Percentiles rank a stretch among this genome's conserved stretches.
These are phyloP conservation scores for Apiospora sp. DNA, from an alignment of 2,329 filamentous ascomycete genomes.

Conservation along the genomic window DNA sequence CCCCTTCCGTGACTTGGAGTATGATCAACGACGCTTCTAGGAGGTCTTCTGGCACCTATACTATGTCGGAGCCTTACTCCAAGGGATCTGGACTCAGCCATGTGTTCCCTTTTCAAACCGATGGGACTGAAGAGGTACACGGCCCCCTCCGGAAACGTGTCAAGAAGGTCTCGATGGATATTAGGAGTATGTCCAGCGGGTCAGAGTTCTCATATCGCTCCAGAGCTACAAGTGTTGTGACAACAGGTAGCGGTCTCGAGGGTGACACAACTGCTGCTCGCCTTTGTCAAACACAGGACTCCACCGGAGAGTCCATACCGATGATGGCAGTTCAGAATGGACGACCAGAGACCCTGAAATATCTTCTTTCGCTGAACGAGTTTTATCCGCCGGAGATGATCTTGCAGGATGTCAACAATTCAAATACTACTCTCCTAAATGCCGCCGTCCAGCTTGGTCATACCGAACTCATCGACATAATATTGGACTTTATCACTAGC, in stretches of 20 bases:
- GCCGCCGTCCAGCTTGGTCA: conserved; percentile 89
- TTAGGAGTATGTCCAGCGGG: conserved; percentile 84
- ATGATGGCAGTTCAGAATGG: conserved; percentile 86
- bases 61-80: conserved; percentile 60
- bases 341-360: conserved; percentile 76
- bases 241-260: conserved; percentile 76
- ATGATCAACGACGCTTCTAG: conserved; percentile 55
- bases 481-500: conserved; percentile 75
- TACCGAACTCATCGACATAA: conserved; percentile 74
- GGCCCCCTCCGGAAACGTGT: conserved; percentile 57
- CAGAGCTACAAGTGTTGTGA: conserved; percentile 78
- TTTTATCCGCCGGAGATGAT: conserved; percentile 78
- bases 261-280: conserved; percentile 87
- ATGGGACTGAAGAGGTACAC: conserved; percentile 50
- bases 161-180: conserved; percentile 90
- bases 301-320: conserved; percentile 80
- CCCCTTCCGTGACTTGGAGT: conserved; percentile 57
- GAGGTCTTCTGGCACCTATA: conserved; percentile 51
- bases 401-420: conserved; percentile 85
- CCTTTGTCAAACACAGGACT: conserved; percentile 74
- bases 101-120: conserved; percentile 88
- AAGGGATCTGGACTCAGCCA: conserved; percentile 73
- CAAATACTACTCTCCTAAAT: conserved; percentile 87
- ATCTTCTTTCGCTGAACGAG: conserved; percentile 78
- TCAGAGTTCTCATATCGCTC: conserved; percentile 87